Evolutionary conservation across 2,329 filamentous ascomycete genomes (phyloP), one percentile per base, ranked within the genome.

Genomic region (Dryadomyces sulphureus): DNA sequence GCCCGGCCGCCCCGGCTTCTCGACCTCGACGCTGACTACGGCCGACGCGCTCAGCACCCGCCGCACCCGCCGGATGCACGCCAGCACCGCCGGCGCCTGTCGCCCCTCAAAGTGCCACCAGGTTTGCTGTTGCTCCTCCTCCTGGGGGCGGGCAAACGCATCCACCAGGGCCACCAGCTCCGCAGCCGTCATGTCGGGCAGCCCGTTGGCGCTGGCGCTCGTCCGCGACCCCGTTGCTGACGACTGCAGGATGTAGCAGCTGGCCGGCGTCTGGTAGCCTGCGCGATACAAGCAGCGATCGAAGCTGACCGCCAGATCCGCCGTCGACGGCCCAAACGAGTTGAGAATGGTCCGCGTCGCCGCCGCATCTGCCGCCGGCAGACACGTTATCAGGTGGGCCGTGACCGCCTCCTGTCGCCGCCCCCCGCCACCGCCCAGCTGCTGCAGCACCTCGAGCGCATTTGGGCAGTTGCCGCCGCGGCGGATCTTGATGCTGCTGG

Each of bases 71-170:
- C 57, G 65, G 46, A 85, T 75, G 59, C 78, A 84, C 38, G 66
- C 56, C 20, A 76, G 61, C 22, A 72, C 77, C 41, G 76, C 74
- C 39, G 75, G 69, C 35, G 79, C 77, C 46, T 76, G 74, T 45
- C 81, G 75, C 49, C 82, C 83, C 68, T 86, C 81, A 54, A 85
- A 86, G 64, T 87, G 82, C 65, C 77, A 82, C 80, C 78, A 85
- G 1, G 24, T 16, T 5, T 17, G 14, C 12, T n/a, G 16, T 1
- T 24, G 20, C 4, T 19, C 34, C 34, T 22, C 20, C 19, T 38
- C 36, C 36, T 8, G 3, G 11, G 5, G n/a, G 9, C 20, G 12
- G 9, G 21, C 54, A 41, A 77, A 58, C 21, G 53, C 56, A 20
- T 64, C 57, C 34, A 63, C 66, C 19, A 71, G 62, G 12, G 48